Percentiles rank a stretch among this genome's conserved stretches.
phyloP scores from a whole-genome alignment of 768 basidiomycete genomes.

The Termitomyces sp. region DNA sequence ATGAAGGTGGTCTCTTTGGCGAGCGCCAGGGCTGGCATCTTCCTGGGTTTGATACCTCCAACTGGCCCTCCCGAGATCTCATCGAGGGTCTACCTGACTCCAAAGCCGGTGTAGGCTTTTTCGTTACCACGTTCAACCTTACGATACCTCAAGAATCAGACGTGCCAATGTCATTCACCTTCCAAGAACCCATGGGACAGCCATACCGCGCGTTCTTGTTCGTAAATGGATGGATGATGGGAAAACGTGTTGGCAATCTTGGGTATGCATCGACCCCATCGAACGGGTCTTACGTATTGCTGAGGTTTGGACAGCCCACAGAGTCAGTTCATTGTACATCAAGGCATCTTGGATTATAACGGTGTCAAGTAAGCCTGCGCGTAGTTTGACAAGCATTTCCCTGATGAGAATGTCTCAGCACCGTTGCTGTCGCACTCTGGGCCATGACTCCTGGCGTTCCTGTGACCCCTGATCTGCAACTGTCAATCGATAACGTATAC shows the following conservation, averaged over 20 bases:
- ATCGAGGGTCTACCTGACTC: slow-evolving; percentile 51
- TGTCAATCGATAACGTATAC: slow-evolving; percentile 50
- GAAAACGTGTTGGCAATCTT: slow-evolving; percentile 68
- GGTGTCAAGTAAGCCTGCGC: slow-evolving; percentile 55
- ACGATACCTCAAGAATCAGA: slow-evolving; percentile 57
- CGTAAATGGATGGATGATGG: slow-evolving; percentile 90
- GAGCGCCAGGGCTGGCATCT: slow-evolving; percentile 74
- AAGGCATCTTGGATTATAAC: slow-evolving; percentile 71
- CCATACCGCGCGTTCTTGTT: slow-evolving; percentile 71
- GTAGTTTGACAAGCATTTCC: neutral
- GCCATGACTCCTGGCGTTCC: slow-evolving; percentile 44
- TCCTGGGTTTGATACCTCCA: slow-evolving; percentile 59
- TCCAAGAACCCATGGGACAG: slow-evolving; percentile 52
- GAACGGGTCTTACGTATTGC: neutral
- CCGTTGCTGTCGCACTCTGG: slow-evolving; percentile 66
- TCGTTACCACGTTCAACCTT: slow-evolving; percentile 68
- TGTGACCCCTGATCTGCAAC: slow-evolving; percentile 45
- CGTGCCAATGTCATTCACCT: slow-evolving; percentile 66
- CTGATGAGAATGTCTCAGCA: slow-evolving; percentile 25
- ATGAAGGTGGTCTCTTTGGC: slow-evolving; percentile 70
- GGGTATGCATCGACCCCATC: slow-evolving; percentile 37
- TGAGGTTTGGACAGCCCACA: slow-evolving; percentile 49
- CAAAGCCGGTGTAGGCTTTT: slow-evolving; percentile 74
- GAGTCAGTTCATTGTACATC: slow-evolving; percentile 75
- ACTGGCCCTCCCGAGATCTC: slow-evolving; percentile 55